Evolutionary conservation across 1,284 basidiomycete species (phyloP), one percentile per base, ranked within the genome.

Genomic region (Cryptococcus floricola): DNA sequence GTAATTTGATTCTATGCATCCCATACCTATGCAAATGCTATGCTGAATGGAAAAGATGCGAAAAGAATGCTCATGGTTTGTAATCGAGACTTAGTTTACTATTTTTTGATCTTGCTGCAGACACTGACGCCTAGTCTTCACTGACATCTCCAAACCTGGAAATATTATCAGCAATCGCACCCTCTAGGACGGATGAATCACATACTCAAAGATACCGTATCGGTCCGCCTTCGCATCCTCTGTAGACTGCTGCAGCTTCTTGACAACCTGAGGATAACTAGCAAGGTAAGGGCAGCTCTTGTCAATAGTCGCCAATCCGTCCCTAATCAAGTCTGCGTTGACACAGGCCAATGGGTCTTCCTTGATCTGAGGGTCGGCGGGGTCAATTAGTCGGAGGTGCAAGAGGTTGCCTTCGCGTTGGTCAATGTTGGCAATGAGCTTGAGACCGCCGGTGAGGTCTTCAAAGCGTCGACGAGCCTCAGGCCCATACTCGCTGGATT

Each of bases 361-460:
- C 9, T 83, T 81, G 10, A 83, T 80, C 10, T 81, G 78, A 4
- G 88, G 85, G 75, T 92, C 87, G 34, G 80, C 75, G 0, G 91
- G 87, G 71, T 95, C 91, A 60, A 94, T 91, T 46, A 95, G 82
- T 37, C 92, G 87, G 52, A 95, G 82, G 74, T 95, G 92, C 16
- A 91, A 80, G 3, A 86, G 70, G 39, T 82, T 71, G 44, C 87
- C 88, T 70, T 95, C 93, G 67, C 81, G 85, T 69, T 87, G 83
- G 75, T 97, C 93, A 56, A 93, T 79, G 77, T 93, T 95, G 39
- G 91, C 93, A 45, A 96, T 81, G 34, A 97, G 82, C 73, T 92
- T 91, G 54, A 89, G 87, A 31, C 89, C 90, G 63, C 91, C 91
- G 65, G 88, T 89, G 23, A 93, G 80, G 27, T 83, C 77, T 34